These are phyloP conservation scores for Hanseniaspora mollemarum DNA, from an alignment of 805 yeast genomes.

Conservation along the genomic window DNA sequence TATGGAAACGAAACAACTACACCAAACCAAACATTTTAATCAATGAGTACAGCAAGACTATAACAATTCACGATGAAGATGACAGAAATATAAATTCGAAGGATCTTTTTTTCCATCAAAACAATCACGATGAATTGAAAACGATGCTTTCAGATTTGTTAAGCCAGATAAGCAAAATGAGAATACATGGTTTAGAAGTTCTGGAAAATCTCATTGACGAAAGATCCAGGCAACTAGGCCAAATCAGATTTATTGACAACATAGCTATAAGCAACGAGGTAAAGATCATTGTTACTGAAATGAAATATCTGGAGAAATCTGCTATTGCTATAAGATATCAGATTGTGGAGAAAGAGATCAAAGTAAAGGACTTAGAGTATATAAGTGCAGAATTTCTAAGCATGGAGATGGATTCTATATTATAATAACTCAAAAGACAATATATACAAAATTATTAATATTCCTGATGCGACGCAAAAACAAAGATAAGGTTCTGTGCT, in stretches of 20 bases:
- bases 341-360: slow-evolving; percentile 7
- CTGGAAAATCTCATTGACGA: slow-evolving; percentile 3
- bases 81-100: not conserved
- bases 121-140: not conserved
- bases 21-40: slow-evolving; percentile 4
- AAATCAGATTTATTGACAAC: slow-evolving; percentile 8
- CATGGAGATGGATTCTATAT: slow-evolving; percentile 11
- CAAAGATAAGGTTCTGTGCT: too few relatives aligned
- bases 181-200: not conserved
- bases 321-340: not conserved
- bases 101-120: slow-evolving; percentile 5
- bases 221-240: slow-evolving; percentile 2
- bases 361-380: slow-evolving; percentile 8
- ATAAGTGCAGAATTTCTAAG: slow-evolving; percentile 11
- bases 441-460: too few relatives aligned
- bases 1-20: slow-evolving; percentile 8
- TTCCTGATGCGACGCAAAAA: too few relatives aligned
- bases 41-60: slow-evolving; percentile 11
- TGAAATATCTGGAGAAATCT: slow-evolving; percentile 1
- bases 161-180: not conserved
- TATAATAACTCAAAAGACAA: not conserved
- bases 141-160: not conserved
- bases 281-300: not conserved
- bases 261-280: slow-evolving; percentile 5
- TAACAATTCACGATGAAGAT: slow-evolving; percentile 5